phyloP scores from a whole-genome alignment of 1,284 basidiomycete species.

The Somion occarium region DNA sequence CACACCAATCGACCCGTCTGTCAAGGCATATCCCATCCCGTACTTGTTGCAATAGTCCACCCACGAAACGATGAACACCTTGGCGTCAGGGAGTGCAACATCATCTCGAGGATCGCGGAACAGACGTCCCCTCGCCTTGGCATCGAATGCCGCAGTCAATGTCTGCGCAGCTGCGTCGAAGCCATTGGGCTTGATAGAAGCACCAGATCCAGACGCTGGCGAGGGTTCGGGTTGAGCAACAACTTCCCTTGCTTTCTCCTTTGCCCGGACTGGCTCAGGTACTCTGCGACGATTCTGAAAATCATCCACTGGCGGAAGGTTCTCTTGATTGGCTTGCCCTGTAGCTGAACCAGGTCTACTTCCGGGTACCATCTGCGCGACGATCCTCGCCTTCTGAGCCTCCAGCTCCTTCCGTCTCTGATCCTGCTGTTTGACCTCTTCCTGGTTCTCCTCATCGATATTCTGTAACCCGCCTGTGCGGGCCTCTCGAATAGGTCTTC shows the following conservation, averaged over 20 bases:
- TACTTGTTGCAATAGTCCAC: conserved; percentile 99
- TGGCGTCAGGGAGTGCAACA: conserved; percentile 54
- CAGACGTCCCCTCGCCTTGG: conserved; percentile 49
- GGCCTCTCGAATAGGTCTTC: conserved; percentile 32
- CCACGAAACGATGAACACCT: conserved; percentile 94
- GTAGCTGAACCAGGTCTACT: not conserved
- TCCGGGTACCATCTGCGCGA: conserved; percentile 81
- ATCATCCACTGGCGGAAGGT: conserved; percentile 29
- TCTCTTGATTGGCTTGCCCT: conserved; percentile 38
- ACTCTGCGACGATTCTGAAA: conserved; percentile 12
- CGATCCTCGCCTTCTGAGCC: conserved; percentile 83
- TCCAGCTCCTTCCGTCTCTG: conserved; percentile 70
- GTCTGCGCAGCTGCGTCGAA: conserved; percentile 68
- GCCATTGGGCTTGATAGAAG: conserved; percentile 30
- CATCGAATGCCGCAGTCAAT: conserved; percentile 66
- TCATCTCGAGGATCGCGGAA: conserved; percentile 63
- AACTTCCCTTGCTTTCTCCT: conserved; percentile 28
- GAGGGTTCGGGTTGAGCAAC: not conserved
- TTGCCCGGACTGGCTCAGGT: conserved; percentile 7
- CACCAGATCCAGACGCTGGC: not conserved
- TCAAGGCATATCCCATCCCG: conserved; percentile 96
- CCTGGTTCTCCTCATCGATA: conserved; percentile 45
- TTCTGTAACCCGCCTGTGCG: conserved; percentile 39
- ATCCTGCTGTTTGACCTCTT: conserved; percentile 32
- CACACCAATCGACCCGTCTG: conserved; percentile 91